Conservation (phyloP, 208 protist species). For the Angomonas ambiguus region DNA sequence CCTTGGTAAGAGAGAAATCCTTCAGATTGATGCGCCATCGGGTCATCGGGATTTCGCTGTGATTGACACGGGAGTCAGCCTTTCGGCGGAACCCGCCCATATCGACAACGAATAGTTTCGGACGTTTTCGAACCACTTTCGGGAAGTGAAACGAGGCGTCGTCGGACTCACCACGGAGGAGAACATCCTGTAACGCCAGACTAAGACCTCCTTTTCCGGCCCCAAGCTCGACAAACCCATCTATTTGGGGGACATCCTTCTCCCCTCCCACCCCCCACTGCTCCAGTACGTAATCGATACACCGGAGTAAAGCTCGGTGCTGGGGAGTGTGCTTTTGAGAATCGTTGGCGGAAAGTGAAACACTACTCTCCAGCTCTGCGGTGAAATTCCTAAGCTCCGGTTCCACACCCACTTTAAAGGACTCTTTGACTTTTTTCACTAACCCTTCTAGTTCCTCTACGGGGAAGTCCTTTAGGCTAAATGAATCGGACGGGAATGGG, state of each 20-base stretch:
- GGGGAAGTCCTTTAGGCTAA: slow-evolving; percentile 14
- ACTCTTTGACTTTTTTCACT: slow-evolving; percentile 17
- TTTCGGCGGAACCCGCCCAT: slow-evolving; percentile 64
- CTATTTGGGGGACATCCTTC: slow-evolving; percentile 3
- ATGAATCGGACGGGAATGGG: not conserved
- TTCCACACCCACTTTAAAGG: slow-evolving; percentile 19
- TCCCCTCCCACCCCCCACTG: not conserved
- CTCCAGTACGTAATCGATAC: slow-evolving; percentile 29
- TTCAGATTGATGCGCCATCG: slow-evolving; percentile 79
- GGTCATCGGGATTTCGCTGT: slow-evolving; percentile 33
- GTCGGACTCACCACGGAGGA: slow-evolving; percentile 13
- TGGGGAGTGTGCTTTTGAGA: slow-evolving; percentile 69
- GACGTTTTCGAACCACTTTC: slow-evolving; percentile 10
- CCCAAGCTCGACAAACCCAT: slow-evolving; percentile 66
- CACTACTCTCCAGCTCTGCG: not conserved
- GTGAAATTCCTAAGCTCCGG: slow-evolving; percentile 4
- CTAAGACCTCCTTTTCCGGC: slow-evolving; percentile 74
- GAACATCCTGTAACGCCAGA: slow-evolving; percentile 48
- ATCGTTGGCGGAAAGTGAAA: not conserved
- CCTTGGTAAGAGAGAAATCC: slow-evolving; percentile 48
- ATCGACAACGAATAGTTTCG: slow-evolving; percentile 55
- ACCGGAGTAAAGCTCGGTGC: slow-evolving; percentile 47
- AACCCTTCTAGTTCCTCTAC: slow-evolving; percentile 15
- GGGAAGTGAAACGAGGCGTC: slow-evolving; percentile 10
- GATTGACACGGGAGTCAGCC: slow-evolving; percentile 57